Evolutionary conservation across 2,329 filamentous ascomycete genomes (phyloP).

Genomic region (Curvularia eragrostidis): DNA sequence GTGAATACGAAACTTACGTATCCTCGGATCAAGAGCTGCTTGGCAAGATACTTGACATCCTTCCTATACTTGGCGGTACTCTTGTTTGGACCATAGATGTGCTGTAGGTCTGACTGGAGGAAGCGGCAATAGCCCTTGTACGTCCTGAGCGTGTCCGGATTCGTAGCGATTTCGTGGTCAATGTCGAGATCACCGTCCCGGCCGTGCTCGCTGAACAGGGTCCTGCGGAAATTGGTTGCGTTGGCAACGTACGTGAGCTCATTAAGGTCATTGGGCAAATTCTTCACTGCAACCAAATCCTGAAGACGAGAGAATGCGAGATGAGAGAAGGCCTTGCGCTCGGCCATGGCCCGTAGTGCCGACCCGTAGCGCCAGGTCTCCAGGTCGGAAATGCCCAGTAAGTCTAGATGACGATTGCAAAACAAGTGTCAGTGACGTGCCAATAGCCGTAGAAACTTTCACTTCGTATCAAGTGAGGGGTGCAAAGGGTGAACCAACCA

Average conservation of each 20-base stretch:
- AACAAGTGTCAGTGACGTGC: too few species aligned
- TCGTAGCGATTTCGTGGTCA: conserved; percentile 46
- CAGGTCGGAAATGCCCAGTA: conserved; percentile 52
- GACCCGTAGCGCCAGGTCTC: conserved; percentile 49
- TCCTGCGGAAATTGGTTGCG: conserved; percentile 58
- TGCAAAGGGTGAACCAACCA: conserved; percentile 29
- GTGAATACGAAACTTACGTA: conserved; percentile 17
- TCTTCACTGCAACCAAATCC: conserved; percentile 55
- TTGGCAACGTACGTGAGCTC: conserved; percentile 61
- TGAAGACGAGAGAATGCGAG: conserved; percentile 55
- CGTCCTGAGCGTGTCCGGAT: conserved; percentile 15
- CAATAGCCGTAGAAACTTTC: too few species aligned
- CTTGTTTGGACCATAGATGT: conserved; percentile 18
- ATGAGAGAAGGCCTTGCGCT: conserved; percentile 36
- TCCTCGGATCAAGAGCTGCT: conserved; percentile 35
- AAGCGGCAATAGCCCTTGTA: conserved; percentile 36
- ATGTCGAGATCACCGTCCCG: conserved; percentile 51
- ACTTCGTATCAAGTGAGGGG: too few species aligned
- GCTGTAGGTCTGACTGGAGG: conserved; percentile 24
- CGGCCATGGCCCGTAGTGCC: conserved; percentile 37
- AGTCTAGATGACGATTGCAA: conserved; percentile 36
- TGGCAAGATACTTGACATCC: conserved; percentile 30
- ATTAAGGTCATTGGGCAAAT: conserved; percentile 52
- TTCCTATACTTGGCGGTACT: conserved; percentile 29
- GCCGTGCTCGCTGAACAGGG: conserved; percentile 57